A percentile compares a stretch with the other conserved stretches of the same genome.
phyloP scores from a whole-genome alignment of 2,329 filamentous ascomycete genomes.

The Endoconidiophora polonica region DNA sequence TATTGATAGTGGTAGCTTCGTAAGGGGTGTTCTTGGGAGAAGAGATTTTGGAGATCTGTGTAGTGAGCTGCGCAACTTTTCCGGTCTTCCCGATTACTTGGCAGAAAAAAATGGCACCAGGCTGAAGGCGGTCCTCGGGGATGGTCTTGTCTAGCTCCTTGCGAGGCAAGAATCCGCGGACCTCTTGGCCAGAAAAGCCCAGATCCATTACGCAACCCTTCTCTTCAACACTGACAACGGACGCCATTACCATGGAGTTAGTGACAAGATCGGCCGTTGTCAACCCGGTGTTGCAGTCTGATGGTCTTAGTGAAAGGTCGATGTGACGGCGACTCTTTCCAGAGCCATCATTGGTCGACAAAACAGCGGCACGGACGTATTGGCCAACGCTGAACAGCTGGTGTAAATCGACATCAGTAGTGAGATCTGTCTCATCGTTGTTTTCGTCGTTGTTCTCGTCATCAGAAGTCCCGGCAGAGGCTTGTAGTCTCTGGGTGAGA shows the following conservation, averaged over 20 bases:
- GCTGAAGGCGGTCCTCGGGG: conserved; percentile 52
- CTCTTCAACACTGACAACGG: conserved; percentile 83
- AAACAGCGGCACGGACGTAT: conserved; percentile 71
- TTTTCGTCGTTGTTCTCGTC: conserved; percentile 39
- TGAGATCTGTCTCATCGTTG: conserved; percentile 38
- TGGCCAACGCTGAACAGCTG: conserved; percentile 69
- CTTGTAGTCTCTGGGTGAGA: conserved; percentile 61
- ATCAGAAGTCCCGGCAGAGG: conserved; percentile 35
- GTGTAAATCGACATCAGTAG: conserved; percentile 36
- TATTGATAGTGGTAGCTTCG: conserved; percentile 72
- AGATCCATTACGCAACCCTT: conserved; percentile 90
- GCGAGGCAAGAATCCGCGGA: conserved; percentile 72
- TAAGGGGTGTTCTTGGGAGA: conserved; percentile 48
- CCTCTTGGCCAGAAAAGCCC: conserved; percentile 48
- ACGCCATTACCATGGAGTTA: conserved; percentile 70
- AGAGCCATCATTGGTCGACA: conserved; percentile 44
- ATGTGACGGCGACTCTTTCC: conserved; percentile 64
- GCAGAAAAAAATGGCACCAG: conserved; percentile 73
- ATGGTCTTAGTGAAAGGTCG: conserved; percentile 70
- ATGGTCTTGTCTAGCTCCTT: conserved; percentile 58
- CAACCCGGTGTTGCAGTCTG: conserved; percentile 61
- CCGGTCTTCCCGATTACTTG: conserved; percentile 62
- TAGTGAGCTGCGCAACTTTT: conserved; percentile 74
- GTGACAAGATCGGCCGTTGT: conserved; percentile 54
- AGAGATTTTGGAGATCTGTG: conserved; percentile 51